Evolutionary conservation across 768 basidiomycete species (phyloP), one percentile per base, ranked within the genome.

Genomic region (Phylloporus rhodoxanthus): DNA sequence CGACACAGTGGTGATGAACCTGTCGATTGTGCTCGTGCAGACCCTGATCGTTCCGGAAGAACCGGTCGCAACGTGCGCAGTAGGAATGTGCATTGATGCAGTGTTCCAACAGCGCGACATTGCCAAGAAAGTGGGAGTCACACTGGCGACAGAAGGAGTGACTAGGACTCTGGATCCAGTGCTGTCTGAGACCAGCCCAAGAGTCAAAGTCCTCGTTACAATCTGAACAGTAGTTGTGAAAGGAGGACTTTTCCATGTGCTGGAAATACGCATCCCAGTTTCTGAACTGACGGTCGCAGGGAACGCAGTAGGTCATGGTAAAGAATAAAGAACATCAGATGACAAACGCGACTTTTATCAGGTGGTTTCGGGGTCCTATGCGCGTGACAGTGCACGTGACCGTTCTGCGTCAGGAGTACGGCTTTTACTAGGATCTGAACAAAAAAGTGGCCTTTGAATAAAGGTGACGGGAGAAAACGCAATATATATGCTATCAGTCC

Each of bases 61-160:
- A 50, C 52, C 52, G 67, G 33, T 65, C 51, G 53, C 82, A 82
- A 0, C 19, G 1, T 0, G 13, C 25, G 57, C 83, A 84, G 49
- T 68, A 76, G 40, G 49, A 14, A 58, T 84, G 82, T 0, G 33
- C 37, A 0, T 62, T 21, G 0, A 68, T 13, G 53, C 71, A 71
- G 56, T 85, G 84, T 0, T 60, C 47, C 1, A 68, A 51, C 1
- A 82, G 70, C 0, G 67, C 66, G 0, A 58, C 17, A 0, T 56
- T 19, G 43, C 65, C 52, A 4, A 57, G 38, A 50, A 78, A 81
- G 47, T 79, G 74, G 15, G 53, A 48, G 26, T 74, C 46, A 61
- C 84, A 85, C 17, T 55, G 32, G 48, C 75, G 74, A 61, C 84
- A 85, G 51, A 76, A 85, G 34, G 61, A 11, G 46, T 84, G 83